Base-by-base conservation (phyloP, 1,284 basidiomycete species). In the Microbotryomycetes sp. region DNA sequence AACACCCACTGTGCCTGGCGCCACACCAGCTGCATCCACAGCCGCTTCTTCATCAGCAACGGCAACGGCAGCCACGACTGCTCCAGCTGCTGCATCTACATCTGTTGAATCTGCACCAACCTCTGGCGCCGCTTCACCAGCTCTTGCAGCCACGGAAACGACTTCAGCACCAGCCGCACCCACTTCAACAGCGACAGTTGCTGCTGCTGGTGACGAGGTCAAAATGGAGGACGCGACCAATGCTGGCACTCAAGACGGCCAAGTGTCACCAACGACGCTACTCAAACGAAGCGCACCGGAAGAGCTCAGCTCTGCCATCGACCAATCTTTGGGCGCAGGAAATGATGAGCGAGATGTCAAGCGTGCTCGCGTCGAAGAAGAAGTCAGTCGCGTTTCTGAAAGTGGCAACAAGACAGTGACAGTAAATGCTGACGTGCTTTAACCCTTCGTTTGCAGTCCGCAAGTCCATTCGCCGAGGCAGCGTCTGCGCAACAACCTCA, bases 1-100 rank as follows among this genome's bases (percentile, higher is more conserved):
- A 6, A 66, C 65, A 23, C 65, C 65, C 14, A 26, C 49, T 15
- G 49, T 28, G 3, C 49, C 53, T 42, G 32, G 36, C 36, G n/a
- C 42, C 6, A 29, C 49, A 4, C 23, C 31, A 19, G 28, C 55
- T 9, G 48, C 55, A 19, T 50, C 54, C 3, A 50, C 50, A 31
- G 19, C 54, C 5, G 12, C 45, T 22, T 2, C 45, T 16, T 26
- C 26, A 25, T 2, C 6, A 30, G 46, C 54, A 31, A 45, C 26
- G 1, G 31, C 32, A n/a, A n/a, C n/a, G n/a, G n/a, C n/a, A n/a
- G n/a, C n/a, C n/a, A n/a, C n/a, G n/a, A n/a, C n/a, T n/a, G n/a
- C n/a, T n/a, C n/a, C n/a, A 31, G 36, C 36, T 12, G 36, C 36
- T 19, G 19, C 12, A 12, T 12, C 36, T 19, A 42, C 36, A 12